These are phyloP conservation scores for Pulveroboletus sp. DNA, from an alignment of 768 basidiomycete genomes.

Conservation along the genomic window DNA sequence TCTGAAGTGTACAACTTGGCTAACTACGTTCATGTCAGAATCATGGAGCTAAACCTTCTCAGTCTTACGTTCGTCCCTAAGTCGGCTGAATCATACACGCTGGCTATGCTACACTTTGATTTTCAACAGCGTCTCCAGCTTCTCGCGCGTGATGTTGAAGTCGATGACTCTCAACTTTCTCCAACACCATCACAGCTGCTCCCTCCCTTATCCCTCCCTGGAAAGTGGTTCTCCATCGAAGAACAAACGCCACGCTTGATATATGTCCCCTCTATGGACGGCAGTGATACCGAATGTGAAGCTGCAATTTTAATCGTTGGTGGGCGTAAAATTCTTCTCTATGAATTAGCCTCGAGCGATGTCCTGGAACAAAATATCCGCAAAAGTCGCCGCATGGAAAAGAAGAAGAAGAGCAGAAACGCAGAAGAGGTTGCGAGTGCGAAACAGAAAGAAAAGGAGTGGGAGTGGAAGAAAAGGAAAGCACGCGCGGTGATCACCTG, in stretches of 20 bases:
- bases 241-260: constrained; percentile 42
- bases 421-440: constrained; percentile 43
- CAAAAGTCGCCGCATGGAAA: constrained; percentile 53
- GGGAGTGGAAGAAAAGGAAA: constrained; percentile 53
- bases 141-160: constrained; percentile 52
- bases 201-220: constrained; percentile 51
- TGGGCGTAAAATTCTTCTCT: constrained; percentile 61
- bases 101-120: constrained; percentile 72
- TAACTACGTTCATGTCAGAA: constrained; percentile 33
- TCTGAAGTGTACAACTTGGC: background rate
- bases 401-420: constrained; percentile 47
- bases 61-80: constrained; percentile 58
- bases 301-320: constrained; percentile 76
- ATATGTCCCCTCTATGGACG: constrained; percentile 27
- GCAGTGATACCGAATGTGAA: constrained; percentile 34
- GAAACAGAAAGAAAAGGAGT: constrained; percentile 54
- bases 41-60: constrained; percentile 68
- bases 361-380: constrained; percentile 51
- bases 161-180: constrained; percentile 45
- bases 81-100: constrained; percentile 39
- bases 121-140: constrained; percentile 61
- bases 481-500: constrained; percentile 58
- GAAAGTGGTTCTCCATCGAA: constrained; percentile 40
- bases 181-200: constrained; percentile 47
- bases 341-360: constrained; percentile 49